Conservation (phyloP, 331 rosid genomes). For the Malus hybrid region DNA sequence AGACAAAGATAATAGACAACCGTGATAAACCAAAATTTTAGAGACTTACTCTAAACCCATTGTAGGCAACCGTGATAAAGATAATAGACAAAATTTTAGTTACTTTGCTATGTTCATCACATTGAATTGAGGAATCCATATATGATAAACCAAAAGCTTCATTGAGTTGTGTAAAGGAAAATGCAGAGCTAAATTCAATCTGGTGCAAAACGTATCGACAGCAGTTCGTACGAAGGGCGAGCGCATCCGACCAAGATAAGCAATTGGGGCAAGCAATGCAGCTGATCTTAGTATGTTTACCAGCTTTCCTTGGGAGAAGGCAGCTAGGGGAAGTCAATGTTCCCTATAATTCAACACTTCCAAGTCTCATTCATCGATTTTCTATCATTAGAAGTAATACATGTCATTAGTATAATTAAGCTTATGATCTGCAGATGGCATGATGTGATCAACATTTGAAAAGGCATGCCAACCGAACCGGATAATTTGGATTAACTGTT, state of each 20-base stretch:
- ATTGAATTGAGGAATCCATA: background rate
- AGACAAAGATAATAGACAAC: no score
- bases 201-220: slow-evolving; percentile 53
- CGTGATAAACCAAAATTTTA: no score
- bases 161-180: background rate
- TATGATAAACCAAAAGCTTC: background rate
- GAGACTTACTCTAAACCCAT: no score
- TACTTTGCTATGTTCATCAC: background rate
- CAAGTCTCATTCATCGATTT: background rate
- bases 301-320: slow-evolving; percentile 61
- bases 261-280: slow-evolving; percentile 84
- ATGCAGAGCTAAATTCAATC: no score
- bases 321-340: slow-evolving; percentile 71
- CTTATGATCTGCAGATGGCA: background rate
- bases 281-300: slow-evolving; percentile 57
- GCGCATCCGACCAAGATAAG: slow-evolving; percentile 65
- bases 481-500: slow-evolving; percentile 24
- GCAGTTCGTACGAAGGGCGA: slow-evolving; percentile 69
- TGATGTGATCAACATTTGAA: background rate
- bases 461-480: slow-evolving; percentile 20
- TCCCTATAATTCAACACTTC: slow-evolving; percentile 41
- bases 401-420: background rate
- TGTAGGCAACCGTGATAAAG: slow-evolving; percentile 23
- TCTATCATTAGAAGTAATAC: background rate
- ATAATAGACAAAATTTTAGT: background rate